phyloP scores from a whole-genome alignment of 2,329 filamentous ascomycete species.

The Aspergillus japonicus region DNA sequence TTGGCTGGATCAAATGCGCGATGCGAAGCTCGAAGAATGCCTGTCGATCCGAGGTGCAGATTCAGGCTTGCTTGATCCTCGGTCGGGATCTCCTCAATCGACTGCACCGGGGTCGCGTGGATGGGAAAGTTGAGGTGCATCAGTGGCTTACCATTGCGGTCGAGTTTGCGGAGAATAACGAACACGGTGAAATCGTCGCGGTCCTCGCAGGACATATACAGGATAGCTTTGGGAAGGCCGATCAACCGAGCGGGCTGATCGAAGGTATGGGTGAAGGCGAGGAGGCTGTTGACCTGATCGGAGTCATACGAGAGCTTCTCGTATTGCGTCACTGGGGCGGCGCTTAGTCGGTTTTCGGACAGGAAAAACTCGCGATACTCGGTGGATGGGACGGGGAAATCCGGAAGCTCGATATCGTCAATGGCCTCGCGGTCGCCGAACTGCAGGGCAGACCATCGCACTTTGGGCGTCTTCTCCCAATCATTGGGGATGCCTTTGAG shows the following conservation, averaged over 20 bases:
- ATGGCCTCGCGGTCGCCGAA: conserved; percentile 32
- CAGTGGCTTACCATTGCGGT: conserved; percentile 41
- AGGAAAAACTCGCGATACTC: conserved; percentile 37
- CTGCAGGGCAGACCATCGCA: conserved; percentile 44
- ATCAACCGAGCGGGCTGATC: conserved; percentile 38
- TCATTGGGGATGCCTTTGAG: conserved; percentile 46
- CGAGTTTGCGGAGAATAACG: conserved; percentile 45
- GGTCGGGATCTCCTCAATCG: not conserved
- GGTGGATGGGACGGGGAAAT: conserved; percentile 38
- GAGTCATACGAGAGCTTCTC: conserved; percentile 34
- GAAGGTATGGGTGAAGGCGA: conserved; percentile 42
- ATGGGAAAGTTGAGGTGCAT: conserved; percentile 30
- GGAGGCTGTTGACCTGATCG: conserved; percentile 15
- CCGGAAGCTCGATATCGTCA: conserved; percentile 33
- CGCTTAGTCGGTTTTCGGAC: conserved; percentile 12
- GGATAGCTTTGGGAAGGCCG: conserved; percentile 45
- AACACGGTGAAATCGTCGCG: conserved; percentile 48
- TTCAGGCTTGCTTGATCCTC: conserved; percentile 5
- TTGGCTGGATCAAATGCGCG: not conserved
- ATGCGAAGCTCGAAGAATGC: conserved; percentile 5
- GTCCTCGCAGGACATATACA: conserved; percentile 46
- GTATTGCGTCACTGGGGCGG: not conserved
- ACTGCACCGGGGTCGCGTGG: not conserved
- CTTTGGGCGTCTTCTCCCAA: conserved; percentile 49
- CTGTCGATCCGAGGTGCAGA: conserved; percentile 4